Base-by-base conservation (phyloP, 2,329 filamentous ascomycete genomes). In the Pestalotiopsis sp. region DNA sequence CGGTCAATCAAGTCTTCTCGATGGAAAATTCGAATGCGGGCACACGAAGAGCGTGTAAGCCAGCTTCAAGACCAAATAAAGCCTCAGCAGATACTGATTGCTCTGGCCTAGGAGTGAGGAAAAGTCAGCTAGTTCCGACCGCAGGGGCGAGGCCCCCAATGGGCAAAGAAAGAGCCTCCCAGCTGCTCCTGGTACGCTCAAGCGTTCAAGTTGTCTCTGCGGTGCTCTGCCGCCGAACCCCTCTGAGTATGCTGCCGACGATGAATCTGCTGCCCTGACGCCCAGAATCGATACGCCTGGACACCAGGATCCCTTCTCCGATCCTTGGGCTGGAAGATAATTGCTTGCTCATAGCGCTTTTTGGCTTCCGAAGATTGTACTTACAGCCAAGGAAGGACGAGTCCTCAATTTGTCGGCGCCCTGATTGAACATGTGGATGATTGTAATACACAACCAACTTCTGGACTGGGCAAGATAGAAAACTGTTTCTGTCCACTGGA, bases 181-280 rank as follows among this genome's bases (percentile, higher is more conserved):
- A 63, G 31, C n/a, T 64, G 60, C 39, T 20, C 64, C 64, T 25
- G 64, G 64, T 7, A 56, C 13, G 20, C 25, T 66, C 45, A 59
- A 66, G 45, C 64, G 64, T 58, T 45, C 64, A 58, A 56, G 31
- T 20, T 66, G 64, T 66, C 64, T 66, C 12, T 64, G 62, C 20
- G 39, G 62, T 17, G 62, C 39, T 36, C 13, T 52, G 38, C 62
- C 41, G 17, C 62, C n/a, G 31, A 49, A 13, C 12, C 39, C 62
- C 6, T 45, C 62, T n/a, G 39, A 64, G 20, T 64, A 45, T 25
- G 62, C 62, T 14, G 62, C 38, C 23, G 38, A 64, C 41, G 38
- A 45, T 13, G 20, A 27, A 11, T 5, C 14, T 14, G 23, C 60
- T n/a, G 23, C 17, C 31, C 27, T 20, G 27, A 63, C 31, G 6